Evolutionary conservation across 805 yeast species (phyloP), one percentile per base, ranked within the genome.

Genomic region (Tetrapisispora arboricola): DNA sequence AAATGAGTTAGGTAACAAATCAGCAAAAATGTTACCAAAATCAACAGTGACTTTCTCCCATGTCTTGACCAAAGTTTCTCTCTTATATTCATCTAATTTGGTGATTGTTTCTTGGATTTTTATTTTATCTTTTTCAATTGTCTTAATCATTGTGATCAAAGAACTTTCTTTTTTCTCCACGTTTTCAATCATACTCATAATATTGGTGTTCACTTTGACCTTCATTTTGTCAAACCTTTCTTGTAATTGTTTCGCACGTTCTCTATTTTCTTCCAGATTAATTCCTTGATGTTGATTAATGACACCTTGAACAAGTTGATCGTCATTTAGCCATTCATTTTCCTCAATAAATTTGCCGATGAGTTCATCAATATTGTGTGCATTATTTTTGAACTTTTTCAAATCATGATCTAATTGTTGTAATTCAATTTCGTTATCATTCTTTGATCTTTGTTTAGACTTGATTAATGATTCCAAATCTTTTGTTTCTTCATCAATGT

Each of bases 21-120:
- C 96, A 1, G 83, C 76, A 63, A 92, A 92, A 20, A 92, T 85
- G 38, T 74, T 73, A 12, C 98, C 98, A 63, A 92, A 88, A 59
- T 90, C 97, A 9, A 65, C 72, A 4, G 90, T 78, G 8, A 92
- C 97, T 54, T 84, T 84, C 47, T 77, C 73, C 79, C 90, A 90
- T 0, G 96, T 90, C 41, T 78, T 75, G 31, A 82, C 72, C 45
- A 92, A 68, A 0, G 96, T 87, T 26, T 82, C 81, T 35, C 84
- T 70, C 58, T 92, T 88, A 62, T 87, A 84, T 38, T 82, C 84
- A 54, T 90, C 87, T 49, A 92, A 71, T 40, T 85, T 84, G 7
- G 70, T 72, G 33, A 92, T 80, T 0, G 97, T 88, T 48, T 84
- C 88, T 51, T 82, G 88, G 50, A 92, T 88, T 66, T 90, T 90